These are phyloP conservation scores for Amphibolis antarctica DNA, from an alignment of 106 monocot genomes.

Conservation along the genomic window DNA sequence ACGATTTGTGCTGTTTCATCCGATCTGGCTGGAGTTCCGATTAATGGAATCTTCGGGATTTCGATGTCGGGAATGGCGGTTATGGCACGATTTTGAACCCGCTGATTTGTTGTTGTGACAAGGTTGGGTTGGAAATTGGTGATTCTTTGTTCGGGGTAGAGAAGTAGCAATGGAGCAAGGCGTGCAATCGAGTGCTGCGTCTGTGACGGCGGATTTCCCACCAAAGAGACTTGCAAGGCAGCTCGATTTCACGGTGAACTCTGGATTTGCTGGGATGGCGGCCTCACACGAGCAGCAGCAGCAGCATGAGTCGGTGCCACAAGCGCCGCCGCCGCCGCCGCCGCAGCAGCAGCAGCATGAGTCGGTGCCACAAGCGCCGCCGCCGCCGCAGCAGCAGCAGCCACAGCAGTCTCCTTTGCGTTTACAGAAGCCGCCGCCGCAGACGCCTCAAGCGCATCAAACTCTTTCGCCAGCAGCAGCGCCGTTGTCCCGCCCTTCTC, in stretches of 20 bases:
- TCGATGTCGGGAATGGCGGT: not conserved
- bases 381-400: not conserved
- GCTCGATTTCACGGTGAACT: conserved; percentile 46
- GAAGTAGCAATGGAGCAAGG: conserved; percentile 28
- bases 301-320: not conserved
- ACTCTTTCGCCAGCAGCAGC: not conserved
- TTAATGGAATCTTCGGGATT: not conserved
- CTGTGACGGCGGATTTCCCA: conserved; percentile 30
- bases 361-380: not conserved
- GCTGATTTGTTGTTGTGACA: not conserved
- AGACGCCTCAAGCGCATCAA: not conserved
- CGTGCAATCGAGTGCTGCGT: conserved; percentile 9
- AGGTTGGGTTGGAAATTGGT: not conserved
- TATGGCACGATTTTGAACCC: not conserved
- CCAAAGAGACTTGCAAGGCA: conserved; percentile 50
- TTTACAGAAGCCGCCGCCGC: not conserved
- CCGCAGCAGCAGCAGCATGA: not conserved
- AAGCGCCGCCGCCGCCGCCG: not conserved
- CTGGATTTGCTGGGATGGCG: not conserved
- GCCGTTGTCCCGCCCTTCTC: conserved; percentile 7
- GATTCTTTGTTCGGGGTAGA: not conserved
- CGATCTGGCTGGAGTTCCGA: conserved; percentile 1
- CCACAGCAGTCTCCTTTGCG: not conserved
- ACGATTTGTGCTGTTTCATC: not conserved
- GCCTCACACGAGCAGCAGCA: not conserved